Conservation (phyloP, 768 basidiomycete species). For the Pleurotus sapidus region DNA sequence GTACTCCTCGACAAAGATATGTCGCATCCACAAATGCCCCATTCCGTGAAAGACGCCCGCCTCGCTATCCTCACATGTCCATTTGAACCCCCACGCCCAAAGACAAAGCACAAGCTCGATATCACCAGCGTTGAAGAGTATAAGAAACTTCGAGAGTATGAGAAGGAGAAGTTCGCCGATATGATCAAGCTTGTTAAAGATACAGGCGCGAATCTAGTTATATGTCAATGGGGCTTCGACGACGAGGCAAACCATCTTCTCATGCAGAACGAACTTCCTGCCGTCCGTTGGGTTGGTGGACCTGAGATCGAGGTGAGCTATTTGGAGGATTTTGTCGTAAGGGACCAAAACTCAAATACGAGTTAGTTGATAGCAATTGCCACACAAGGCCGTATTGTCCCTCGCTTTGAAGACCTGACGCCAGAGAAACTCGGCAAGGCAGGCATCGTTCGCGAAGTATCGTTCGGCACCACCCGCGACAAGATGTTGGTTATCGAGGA, state of each 20-base stretch:
- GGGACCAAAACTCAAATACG: neutral
- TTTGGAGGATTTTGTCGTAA: neutral
- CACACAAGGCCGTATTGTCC: slow-evolving; percentile 96
- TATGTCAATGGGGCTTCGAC: slow-evolving; percentile 99
- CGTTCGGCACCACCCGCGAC: slow-evolving; percentile 97
- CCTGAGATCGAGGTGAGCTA: slow-evolving; percentile 90
- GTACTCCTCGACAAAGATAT: slow-evolving; percentile 99
- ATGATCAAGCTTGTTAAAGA: slow-evolving; percentile 98
- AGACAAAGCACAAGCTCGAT: slow-evolving; percentile 99
- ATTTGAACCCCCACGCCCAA: slow-evolving; percentile 97
- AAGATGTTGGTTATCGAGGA: slow-evolving; percentile 99
- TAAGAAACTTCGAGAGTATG: slow-evolving; percentile 91
- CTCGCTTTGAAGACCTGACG: slow-evolving; percentile 94
- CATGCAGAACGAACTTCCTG: slow-evolving; percentile 97
- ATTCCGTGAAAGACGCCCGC: slow-evolving; percentile 79
- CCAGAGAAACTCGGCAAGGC: slow-evolving; percentile 90
- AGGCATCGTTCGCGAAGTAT: slow-evolving; percentile 89
- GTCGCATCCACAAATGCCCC: slow-evolving; percentile 99
- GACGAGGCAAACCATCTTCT: slow-evolving; percentile 98
- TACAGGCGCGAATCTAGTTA: slow-evolving; percentile 96
- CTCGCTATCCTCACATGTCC: slow-evolving; percentile 98
- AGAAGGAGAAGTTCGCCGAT: slow-evolving; percentile 92
- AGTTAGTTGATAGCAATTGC: slow-evolving; percentile 93
- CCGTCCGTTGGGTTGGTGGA: slow-evolving; percentile 98
- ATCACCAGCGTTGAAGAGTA: slow-evolving; percentile 97